A percentile compares a stretch with the other conserved stretches of the same genome.
Evolutionary conservation across 2,329 filamentous ascomycete species (phyloP).

Genomic region (Phyllosticta paracitricarpa): DNA sequence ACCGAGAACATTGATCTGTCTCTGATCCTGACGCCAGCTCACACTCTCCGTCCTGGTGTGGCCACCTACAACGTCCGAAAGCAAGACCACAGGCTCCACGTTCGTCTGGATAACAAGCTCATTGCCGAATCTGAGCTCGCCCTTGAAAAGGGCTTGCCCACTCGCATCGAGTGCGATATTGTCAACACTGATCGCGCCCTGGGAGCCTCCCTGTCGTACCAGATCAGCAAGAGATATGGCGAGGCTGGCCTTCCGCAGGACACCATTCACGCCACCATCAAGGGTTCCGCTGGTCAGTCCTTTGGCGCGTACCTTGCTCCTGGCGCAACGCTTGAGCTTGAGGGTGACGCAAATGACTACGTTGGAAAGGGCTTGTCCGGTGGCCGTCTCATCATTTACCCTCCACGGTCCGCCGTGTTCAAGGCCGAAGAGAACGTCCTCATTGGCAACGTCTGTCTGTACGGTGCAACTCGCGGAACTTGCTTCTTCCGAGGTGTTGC

Average conservation of each 20-base stretch:
- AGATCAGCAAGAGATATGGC: conserved; percentile 86
- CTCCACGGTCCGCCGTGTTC: conserved; percentile 79
- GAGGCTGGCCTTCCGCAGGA: conserved; percentile 82
- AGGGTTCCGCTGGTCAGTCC: conserved; percentile 91
- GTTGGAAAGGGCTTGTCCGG: conserved; percentile 93
- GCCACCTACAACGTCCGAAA: conserved; percentile 97
- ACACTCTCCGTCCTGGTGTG: conserved; percentile 86
- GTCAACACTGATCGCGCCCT: conserved; percentile 93
- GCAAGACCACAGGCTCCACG: conserved; percentile 89
- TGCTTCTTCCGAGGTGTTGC: conserved; percentile 97
- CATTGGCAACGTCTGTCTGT: conserved; percentile 88
- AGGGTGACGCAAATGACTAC: conserved; percentile 94
- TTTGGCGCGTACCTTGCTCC: conserved; percentile 91
- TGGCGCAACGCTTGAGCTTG: conserved; percentile 87
- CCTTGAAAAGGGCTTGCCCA: conserved; percentile 86
- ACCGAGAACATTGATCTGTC: conserved; percentile 89
- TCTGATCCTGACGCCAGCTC: conserved; percentile 87
- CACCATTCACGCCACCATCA: conserved; percentile 92
- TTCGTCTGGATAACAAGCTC: conserved; percentile 91
- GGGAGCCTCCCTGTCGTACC: conserved; percentile 89
- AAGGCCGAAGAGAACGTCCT: conserved; percentile 95
- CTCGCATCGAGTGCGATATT: conserved; percentile 88
- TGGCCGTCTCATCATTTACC: conserved; percentile 86
- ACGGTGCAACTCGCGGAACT: conserved; percentile 81
- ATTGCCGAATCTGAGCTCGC: conserved; percentile 93